Conservation (phyloP, 2,329 filamentous ascomycete species). For the Pestalotiopsis fici region DNA sequence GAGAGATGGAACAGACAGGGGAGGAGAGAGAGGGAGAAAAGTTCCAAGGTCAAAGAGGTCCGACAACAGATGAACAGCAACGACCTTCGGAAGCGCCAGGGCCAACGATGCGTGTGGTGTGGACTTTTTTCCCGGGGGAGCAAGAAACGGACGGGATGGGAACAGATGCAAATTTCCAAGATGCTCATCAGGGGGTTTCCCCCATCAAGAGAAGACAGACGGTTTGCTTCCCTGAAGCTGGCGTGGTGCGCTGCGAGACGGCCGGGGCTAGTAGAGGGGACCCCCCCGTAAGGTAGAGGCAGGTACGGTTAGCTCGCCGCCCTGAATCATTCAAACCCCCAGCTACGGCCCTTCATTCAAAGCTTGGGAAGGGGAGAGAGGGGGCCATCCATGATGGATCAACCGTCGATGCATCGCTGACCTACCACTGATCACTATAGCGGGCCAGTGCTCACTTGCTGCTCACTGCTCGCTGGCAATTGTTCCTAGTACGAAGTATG, state of each 20-base stretch:
- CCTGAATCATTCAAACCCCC: constrained; percentile 2
- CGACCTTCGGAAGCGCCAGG: neutral
- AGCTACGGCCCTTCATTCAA: neutral
- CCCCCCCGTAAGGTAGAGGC: neutral
- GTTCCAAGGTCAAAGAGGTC: neutral
- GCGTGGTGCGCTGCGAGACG: neutral
- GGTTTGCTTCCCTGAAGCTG: neutral
- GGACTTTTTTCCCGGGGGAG: neutral
- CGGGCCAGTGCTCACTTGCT: neutral
- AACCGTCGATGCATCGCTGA: neutral
- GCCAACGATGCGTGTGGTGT: neutral
- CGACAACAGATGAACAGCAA: neutral
- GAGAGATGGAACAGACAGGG: neutral
- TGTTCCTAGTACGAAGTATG: neutral
- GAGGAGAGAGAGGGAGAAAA: neutral
- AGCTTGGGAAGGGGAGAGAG: neutral
- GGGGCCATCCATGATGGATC: neutral
- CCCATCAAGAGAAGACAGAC: neutral
- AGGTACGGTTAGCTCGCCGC: neutral
- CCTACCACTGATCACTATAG: neutral
- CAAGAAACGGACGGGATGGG: neutral
- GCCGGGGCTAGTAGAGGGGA: neutral
- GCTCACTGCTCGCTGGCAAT: neutral
- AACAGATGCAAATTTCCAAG: constrained; percentile 9
- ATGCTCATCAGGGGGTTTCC: constrained; percentile 1